phyloP scores from a whole-genome alignment of 2,329 filamentous ascomycete genomes.

The Aaosphaeria arxii region DNA sequence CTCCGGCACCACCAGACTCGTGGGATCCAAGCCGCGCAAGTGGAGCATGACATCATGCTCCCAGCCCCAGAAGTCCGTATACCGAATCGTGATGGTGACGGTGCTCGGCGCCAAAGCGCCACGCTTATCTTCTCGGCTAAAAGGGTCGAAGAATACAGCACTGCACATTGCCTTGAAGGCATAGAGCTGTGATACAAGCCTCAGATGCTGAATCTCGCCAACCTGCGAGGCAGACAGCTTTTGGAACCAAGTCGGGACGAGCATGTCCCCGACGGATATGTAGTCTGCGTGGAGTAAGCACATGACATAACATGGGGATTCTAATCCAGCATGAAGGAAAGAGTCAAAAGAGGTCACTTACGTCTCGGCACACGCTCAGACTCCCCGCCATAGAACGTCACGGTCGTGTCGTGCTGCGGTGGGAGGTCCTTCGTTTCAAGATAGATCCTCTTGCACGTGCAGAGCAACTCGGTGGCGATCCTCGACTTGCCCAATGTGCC shows the following conservation, averaged over 20 bases:
- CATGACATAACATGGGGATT: background rate
- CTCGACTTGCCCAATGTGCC: conserved; percentile 20
- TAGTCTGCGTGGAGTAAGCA: background rate
- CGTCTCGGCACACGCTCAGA: background rate
- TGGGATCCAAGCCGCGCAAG: background rate
- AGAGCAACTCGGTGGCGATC: conserved; percentile 25
- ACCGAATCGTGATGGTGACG: background rate
- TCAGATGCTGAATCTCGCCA: no score
- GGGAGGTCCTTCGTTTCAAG: conserved; percentile 29
- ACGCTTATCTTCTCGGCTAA: background rate
- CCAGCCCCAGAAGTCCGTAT: background rate
- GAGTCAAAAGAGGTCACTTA: background rate
- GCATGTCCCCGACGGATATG: background rate
- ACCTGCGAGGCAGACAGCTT: no score
- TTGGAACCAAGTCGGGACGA: background rate
- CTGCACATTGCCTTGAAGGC: no score
- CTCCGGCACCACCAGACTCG: background rate
- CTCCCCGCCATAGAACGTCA: background rate
- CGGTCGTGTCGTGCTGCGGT: conserved; percentile 4
- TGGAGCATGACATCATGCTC: background rate
- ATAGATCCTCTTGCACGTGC: conserved; percentile 35
- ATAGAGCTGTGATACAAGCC: no score
- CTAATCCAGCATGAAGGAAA: no score
- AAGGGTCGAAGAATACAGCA: background rate
- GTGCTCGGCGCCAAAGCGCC: background rate